phyloP scores from a whole-genome alignment of 257 asterid species.

The Datura wrightii region DNA sequence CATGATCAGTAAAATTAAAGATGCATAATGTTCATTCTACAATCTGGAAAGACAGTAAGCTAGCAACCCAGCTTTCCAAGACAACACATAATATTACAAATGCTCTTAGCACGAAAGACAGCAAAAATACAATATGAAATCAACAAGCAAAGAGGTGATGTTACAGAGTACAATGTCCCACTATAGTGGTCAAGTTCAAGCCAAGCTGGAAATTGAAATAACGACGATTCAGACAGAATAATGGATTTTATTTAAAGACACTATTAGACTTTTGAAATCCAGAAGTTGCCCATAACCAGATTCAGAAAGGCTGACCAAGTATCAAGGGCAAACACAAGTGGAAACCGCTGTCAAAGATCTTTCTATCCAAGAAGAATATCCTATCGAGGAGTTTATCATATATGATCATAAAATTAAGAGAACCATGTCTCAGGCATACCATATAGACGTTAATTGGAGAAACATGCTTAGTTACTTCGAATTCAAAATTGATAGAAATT shows the following conservation, averaged over 20 bases:
- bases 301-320: neutral
- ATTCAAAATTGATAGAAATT: neutral
- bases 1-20: neutral
- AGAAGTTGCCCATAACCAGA: neutral
- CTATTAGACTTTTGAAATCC: neutral
- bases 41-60: neutral
- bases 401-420: neutral
- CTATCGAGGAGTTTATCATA: neutral
- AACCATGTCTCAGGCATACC: neutral
- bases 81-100: constrained; percentile 14
- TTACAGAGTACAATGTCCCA: neutral
- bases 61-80: neutral
- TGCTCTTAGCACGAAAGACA: neutral
- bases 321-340: neutral
- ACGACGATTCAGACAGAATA: neutral
- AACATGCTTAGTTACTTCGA: neutral
- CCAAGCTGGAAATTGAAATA: neutral
- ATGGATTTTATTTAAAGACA: neutral
- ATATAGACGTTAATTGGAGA: neutral
- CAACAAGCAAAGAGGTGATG: neutral
- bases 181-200: neutral
- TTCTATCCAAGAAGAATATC: neutral
- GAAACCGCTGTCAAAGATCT: neutral
- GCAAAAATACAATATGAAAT: neutral
- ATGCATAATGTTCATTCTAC: constrained; percentile 22